Base-by-base conservation (phyloP, 768 basidiomycete species). In the Hydnum rufescens region DNA sequence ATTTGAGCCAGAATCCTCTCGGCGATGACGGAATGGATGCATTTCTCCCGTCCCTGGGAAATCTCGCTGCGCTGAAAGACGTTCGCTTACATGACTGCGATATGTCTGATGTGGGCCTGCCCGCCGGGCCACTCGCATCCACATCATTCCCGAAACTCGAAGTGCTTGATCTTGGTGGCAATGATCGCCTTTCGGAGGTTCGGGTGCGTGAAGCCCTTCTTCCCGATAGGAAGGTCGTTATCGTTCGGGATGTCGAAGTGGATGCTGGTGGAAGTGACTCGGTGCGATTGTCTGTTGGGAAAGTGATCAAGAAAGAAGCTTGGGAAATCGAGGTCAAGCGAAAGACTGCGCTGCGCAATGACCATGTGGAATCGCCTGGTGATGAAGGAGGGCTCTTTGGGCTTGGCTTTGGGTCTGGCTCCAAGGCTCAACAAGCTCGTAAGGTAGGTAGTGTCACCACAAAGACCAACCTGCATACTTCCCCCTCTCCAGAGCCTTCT, bases 261-360 rank as follows among this genome's bases (percentile, higher is more conserved):
- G 48, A 22, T 23, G 47, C 49, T 23, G 29, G n/a, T 16, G 39
- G 4, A 36, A 30, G 25, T 51, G 51, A n/a, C 19, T 53, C 52
- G 49, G 29, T 32, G 51, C 51, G 51, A 42, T 49, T 22, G 34
- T 29, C 19, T 13, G n/a, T 84, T 2, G 86, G 84, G 16, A 84
- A 83, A 66, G 71, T 70, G 57, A 66, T 83, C 25, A 59, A 81
- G 53, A 77, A 76, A 60, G 85, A 88, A 63, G 64, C 73, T 30
- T 87, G 85, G 85, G 86, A 88, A 61, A 57, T 88, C 8, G 83
- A 83, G 60, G 67, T 76, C 18, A 84, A 88, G 59, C 66, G 69
- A 48, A 69, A 58, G 60, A 22, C 36, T 39, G 22, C 22, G 22
- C 36, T 39, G 36, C 13, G 36, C 13, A 13, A 22, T 13, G 22